Percentiles rank a stretch among this genome's conserved stretches.
phyloP scores from a whole-genome alignment of 2,329 filamentous ascomycete genomes.

The Phymatotrichopsis omnivora region DNA sequence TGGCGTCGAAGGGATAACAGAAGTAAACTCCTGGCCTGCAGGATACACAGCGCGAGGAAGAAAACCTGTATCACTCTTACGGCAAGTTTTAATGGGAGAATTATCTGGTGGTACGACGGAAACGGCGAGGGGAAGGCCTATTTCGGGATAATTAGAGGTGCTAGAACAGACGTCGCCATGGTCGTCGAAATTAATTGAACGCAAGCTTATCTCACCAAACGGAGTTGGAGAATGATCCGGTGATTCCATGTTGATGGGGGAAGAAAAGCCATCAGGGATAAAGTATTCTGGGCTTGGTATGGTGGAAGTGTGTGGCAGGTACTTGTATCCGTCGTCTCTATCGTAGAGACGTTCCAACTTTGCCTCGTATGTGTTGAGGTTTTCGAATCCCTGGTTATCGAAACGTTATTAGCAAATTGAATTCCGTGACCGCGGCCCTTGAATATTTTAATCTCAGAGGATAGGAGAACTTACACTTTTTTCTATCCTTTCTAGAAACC shows the following conservation, averaged over 20 bases:
- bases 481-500: too few relatives aligned
- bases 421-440: too few relatives aligned
- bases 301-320: too few relatives aligned
- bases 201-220: neutral
- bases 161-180: neutral
- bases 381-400: too few relatives aligned
- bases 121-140: too few relatives aligned
- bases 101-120: neutral
- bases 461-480: too few relatives aligned
- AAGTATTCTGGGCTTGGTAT: too few relatives aligned
- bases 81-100: neutral
- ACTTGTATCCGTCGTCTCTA: too few relatives aligned
- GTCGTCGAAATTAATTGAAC: neutral
- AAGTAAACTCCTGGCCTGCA: neutral
- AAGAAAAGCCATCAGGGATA: neutral
- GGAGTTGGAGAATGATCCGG: neutral
- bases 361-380: neutral
- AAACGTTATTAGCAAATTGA: too few relatives aligned
- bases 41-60: neutral
- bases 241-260: neutral
- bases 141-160: too few relatives aligned
- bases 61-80: neutral
- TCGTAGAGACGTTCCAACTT: neutral
- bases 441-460: too few relatives aligned
- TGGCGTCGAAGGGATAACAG: neutral